Percentiles rank a stretch among this genome's conserved stretches.
Conservation (phyloP, 2,329 filamentous ascomycete species). For the Annulohypoxylon truncatum region DNA sequence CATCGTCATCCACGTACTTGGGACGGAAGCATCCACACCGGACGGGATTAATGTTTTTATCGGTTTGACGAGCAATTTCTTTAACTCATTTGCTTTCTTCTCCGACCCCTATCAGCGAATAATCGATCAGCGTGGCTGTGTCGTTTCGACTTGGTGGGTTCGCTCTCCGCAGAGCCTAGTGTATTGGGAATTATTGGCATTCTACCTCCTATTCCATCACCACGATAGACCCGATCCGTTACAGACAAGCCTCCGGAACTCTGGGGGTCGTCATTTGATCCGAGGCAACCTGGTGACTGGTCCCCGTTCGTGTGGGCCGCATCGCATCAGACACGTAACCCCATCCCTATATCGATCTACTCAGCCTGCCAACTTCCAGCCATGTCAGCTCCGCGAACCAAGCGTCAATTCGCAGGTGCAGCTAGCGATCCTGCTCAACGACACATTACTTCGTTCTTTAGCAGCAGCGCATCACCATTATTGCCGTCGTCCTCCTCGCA, state of each 20-base stretch:
- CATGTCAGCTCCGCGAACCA: conserved; percentile 67
- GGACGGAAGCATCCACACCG: not conserved
- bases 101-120: not conserved
- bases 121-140: not conserved
- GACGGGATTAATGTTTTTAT: not conserved
- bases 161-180: not conserved
- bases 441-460: conserved; percentile 74
- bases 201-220: conserved; percentile 24
- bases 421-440: conserved; percentile 68
- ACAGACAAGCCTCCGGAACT: conserved; percentile 11
- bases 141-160: not conserved
- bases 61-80: not conserved
- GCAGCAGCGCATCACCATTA: conserved; percentile 44
- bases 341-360: conserved; percentile 1
- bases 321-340: conserved; percentile 31
- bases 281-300: conserved; percentile 18
- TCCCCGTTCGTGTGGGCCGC: conserved; percentile 18
- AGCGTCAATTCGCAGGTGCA: conserved; percentile 71
- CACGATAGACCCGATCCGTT: conserved; percentile 2
- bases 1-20: conserved; percentile 8
- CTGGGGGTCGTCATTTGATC: conserved; percentile 15
- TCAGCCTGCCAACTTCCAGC: conserved; percentile 16
- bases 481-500: conserved; percentile 20
- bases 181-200: too few relatives aligned
- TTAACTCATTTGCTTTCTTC: not conserved